Evolutionary conservation across 805 yeast genomes (phyloP).

Genomic region (Komagataella populi): DNA sequence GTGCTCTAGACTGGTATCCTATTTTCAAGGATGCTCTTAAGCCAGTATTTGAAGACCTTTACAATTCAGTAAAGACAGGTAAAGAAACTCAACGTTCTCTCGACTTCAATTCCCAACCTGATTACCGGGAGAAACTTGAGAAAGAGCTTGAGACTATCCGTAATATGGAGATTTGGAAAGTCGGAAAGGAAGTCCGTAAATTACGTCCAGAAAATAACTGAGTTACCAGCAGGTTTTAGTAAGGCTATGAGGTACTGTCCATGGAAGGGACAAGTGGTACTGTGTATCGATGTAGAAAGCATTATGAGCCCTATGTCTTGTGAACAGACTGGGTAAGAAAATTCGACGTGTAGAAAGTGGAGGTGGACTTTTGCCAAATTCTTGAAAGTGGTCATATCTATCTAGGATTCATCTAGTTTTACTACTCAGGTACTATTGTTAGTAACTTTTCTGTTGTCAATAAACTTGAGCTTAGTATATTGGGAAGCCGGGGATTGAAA

Average conservation of each 20-base stretch:
- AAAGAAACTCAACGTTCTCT: conserved; percentile 95
- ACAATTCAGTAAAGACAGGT: conserved; percentile 92
- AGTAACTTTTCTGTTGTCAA: too few species aligned
- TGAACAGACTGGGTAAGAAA: not conserved
- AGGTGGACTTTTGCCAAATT: not conserved
- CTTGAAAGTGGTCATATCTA: not conserved
- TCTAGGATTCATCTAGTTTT: not conserved
- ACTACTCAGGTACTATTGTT: not conserved
- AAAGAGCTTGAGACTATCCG: conserved; percentile 87
- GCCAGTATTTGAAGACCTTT: conserved; percentile 95
- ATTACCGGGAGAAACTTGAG: conserved; percentile 95
- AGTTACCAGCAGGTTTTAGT: conserved; percentile 7
- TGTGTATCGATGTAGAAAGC: not conserved
- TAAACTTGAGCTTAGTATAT: too few species aligned
- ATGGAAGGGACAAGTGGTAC: conserved; percentile 6
- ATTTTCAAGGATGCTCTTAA: conserved; percentile 96
- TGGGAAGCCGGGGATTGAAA: not conserved
- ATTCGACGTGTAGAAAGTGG: not conserved
- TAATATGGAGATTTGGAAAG: conserved; percentile 98
- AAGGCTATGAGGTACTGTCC: conserved; percentile 2
- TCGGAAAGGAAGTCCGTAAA: conserved; percentile 99
- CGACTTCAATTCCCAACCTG: conserved; percentile 96
- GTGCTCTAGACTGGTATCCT: conserved; percentile 99
- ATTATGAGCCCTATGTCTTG: not conserved
- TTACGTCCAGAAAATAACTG: conserved; percentile 98